phyloP scores from a whole-genome alignment of 2,329 filamentous ascomycete genomes.

The Clonostachys rhizophaga region DNA sequence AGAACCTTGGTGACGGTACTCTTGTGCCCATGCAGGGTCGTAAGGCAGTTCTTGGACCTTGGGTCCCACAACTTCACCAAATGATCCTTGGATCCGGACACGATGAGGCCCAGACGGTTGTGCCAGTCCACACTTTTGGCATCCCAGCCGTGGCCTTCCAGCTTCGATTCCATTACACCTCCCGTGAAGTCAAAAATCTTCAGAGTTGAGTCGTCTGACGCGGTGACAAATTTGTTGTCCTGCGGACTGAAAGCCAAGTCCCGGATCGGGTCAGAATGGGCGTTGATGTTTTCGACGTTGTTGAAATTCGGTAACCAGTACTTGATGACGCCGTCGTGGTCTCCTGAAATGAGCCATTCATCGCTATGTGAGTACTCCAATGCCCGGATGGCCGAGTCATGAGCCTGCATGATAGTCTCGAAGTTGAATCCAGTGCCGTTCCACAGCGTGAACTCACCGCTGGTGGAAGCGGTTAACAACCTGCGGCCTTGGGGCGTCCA shows the following conservation, averaged over 20 bases:
- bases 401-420: conserved; percentile 97
- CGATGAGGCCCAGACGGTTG: conserved; percentile 86
- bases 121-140: conserved; percentile 98
- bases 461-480: conserved; percentile 88
- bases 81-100: conserved; percentile 96
- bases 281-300: conserved; percentile 92
- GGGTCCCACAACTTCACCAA: conserved; percentile 98
- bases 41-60: conserved; percentile 82
- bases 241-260: conserved; percentile 92
- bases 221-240: conserved; percentile 93
- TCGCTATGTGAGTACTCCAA: conserved; percentile 90
- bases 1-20: conserved; percentile 91
- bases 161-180: conserved; percentile 73
- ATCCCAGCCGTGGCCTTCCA: conserved; percentile 97
- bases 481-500: conserved; percentile 96
- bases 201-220: conserved; percentile 86
- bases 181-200: conserved; percentile 96
- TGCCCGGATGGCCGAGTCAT: conserved; percentile 81
- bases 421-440: conserved; percentile 99
- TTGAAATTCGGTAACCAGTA: conserved; percentile 99
- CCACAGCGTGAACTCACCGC: conserved; percentile 97
- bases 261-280: conserved; percentile 83
- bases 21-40: conserved; percentile 93
- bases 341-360: conserved; percentile 94
- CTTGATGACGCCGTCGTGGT: conserved; percentile 92